phyloP scores from a whole-genome alignment of 768 basidiomycete species.

The Lactifluus volemus region DNA sequence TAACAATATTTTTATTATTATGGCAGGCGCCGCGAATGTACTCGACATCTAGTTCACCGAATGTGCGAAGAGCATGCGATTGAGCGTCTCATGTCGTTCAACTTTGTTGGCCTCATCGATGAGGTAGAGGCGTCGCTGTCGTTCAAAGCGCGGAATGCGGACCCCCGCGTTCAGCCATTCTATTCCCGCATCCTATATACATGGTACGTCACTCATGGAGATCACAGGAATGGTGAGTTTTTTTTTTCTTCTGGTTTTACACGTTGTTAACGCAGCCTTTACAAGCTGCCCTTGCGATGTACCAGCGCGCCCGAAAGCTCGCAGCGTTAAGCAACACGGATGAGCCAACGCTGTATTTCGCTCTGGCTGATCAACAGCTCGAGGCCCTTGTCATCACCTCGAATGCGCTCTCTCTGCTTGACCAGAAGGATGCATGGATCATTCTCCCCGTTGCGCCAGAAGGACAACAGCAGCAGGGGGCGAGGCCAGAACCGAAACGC shows the following conservation, averaged over 20 bases:
- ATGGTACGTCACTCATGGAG: slow-evolving; percentile 81
- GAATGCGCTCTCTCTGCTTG: slow-evolving; percentile 79
- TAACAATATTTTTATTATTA: neutral
- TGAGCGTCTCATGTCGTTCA: slow-evolving; percentile 67
- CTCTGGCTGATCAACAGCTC: slow-evolving; percentile 58
- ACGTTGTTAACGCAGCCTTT: neutral
- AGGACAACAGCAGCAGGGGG: slow-evolving; percentile 32
- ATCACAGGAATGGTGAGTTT: slow-evolving; percentile 81
- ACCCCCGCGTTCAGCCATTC: slow-evolving; percentile 75
- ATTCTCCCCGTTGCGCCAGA: slow-evolving; percentile 42
- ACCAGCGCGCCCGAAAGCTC: slow-evolving; percentile 79
- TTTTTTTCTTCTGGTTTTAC: neutral
- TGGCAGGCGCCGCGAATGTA: slow-evolving; percentile 69
- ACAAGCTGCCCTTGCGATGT: slow-evolving; percentile 86
- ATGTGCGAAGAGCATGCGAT: slow-evolving; percentile 91
- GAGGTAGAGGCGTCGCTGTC: slow-evolving; percentile 84
- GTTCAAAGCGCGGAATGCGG: slow-evolving; percentile 90
- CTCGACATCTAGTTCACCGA: slow-evolving; percentile 73
- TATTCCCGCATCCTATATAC: slow-evolving; percentile 92
- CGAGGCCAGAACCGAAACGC: slow-evolving; percentile 57
- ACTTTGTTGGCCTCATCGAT: slow-evolving; percentile 75
- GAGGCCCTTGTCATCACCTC: slow-evolving; percentile 82
- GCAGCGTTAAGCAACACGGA: slow-evolving; percentile 32
- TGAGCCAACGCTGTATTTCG: slow-evolving; percentile 31
- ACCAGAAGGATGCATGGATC: slow-evolving; percentile 78